These are phyloP conservation scores for Vararia minispora DNA, from an alignment of 768 basidiomycete species.

Conservation along the genomic window DNA sequence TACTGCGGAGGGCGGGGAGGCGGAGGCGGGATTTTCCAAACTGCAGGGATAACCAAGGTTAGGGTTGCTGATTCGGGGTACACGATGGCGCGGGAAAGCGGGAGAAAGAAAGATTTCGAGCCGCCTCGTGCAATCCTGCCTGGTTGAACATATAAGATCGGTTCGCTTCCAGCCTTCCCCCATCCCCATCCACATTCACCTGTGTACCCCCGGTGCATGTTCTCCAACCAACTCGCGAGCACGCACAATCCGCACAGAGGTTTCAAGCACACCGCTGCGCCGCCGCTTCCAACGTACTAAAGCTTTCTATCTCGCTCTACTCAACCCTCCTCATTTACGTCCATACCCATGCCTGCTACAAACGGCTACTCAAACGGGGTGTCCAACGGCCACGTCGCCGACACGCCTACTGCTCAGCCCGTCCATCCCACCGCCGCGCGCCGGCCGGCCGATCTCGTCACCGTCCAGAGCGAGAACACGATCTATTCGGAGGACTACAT, in stretches of 20 bases:
- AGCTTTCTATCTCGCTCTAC: constrained; percentile 18
- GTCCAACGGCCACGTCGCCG: constrained; percentile 60
- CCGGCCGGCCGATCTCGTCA: constrained; percentile 57
- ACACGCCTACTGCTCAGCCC: constrained; percentile 56
- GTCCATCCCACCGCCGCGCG: constrained; percentile 83
- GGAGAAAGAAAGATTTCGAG: no score
- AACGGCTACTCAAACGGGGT: constrained; percentile 26
- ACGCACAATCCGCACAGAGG: constrained; percentile 85
- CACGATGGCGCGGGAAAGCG: no score
- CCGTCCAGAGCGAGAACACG: constrained; percentile 75
- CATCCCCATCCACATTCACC: not conserved
- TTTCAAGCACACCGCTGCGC: constrained; percentile 68
- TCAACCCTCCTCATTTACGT: constrained; percentile 13
- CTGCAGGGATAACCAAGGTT: no score
- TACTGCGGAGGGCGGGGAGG: no score
- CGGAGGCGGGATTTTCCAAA: no score
- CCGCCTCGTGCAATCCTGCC: no score
- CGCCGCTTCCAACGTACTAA: constrained; percentile 35
- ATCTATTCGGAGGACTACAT: constrained; percentile 75
- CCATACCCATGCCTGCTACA: constrained; percentile 37
- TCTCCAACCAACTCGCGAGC: constrained; percentile 88
- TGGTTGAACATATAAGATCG: no score
- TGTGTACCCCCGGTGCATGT: constrained; percentile 70
- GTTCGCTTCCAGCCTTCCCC: not conserved
- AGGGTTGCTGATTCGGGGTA: no score